These are phyloP conservation scores for Sistotremastrum suecicum DNA, from an alignment of 768 basidiomycete genomes.

Conservation along the genomic window DNA sequence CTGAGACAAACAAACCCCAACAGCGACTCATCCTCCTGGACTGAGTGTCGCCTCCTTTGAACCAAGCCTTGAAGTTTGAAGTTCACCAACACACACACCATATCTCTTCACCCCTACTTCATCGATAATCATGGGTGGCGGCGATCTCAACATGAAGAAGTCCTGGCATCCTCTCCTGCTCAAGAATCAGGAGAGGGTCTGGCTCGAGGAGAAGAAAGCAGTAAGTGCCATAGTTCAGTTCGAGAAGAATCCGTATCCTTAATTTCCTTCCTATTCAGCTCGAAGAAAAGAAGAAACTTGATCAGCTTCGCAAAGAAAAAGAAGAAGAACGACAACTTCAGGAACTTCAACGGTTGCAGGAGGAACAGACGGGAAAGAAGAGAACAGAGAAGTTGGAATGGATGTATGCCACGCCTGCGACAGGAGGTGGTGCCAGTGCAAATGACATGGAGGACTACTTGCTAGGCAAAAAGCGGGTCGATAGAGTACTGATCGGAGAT, in stretches of 20 bases:
- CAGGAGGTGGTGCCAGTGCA: conserved; percentile 70
- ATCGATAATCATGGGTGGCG: conserved; percentile 83
- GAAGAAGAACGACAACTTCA: conserved; percentile 96
- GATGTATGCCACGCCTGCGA: conserved; percentile 99
- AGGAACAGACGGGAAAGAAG: conserved; percentile 91
- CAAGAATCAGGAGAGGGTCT: conserved; percentile 98
- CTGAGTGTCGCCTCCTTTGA: too few relatives aligned
- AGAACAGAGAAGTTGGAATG: conserved; percentile 90
- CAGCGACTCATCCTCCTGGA: too few relatives aligned
- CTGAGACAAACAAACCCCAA: too few relatives aligned
- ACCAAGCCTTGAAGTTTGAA: too few relatives aligned
- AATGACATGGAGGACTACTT: conserved; percentile 96
- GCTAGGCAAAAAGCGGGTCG: conserved; percentile 93
- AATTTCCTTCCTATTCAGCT: conserved; percentile 36
- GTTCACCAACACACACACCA: not conserved
- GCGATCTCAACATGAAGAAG: conserved; percentile 98
- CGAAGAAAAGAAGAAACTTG: conserved; percentile 97
- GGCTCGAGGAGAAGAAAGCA: conserved; percentile 96
- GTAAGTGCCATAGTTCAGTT: conserved; percentile 29
- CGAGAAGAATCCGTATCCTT: not conserved
- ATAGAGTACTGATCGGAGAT: conserved; percentile 84
- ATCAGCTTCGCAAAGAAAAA: conserved; percentile 92
- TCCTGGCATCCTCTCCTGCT: conserved; percentile 98
- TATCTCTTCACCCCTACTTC: conserved; percentile 5
- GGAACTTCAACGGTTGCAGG: conserved; percentile 90